Base-by-base conservation (phyloP, 768 basidiomycete genomes). In the Boletus sp. region DNA sequence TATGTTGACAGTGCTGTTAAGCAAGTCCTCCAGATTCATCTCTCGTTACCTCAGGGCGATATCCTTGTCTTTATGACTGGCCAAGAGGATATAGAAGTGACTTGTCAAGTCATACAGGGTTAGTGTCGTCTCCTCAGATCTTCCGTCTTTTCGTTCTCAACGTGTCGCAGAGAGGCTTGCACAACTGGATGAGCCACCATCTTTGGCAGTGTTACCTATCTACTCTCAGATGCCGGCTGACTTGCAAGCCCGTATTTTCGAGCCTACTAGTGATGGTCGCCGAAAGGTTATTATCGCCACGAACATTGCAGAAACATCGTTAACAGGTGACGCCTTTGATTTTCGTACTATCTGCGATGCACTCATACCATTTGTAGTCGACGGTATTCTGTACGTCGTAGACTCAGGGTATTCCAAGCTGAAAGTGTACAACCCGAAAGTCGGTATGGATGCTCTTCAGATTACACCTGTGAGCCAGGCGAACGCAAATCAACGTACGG, bases 221-320 rank as follows among this genome's bases (percentile, higher is more conserved):
- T 98, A 99, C 74, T 98, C 97, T 4, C 96, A 98, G 70, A 98
- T 98, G 97, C 97, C 97, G 10, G 97, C 97, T 7, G 97, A 98
- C 76, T 76, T 99, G 37, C 97, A 99, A 70, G 96, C 97, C 24
- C 96, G 94, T 72, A 99, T 99, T 58, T 98, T 98, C 65, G 90
- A 94, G 56, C 86, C 96, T 8, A 98, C 97, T 0, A 78, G 83
- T 24, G 97, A 99, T 72, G 97, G 97, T 3, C 81, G 97, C 46
- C 79, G 97, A 52, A 99, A 99, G 75, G 94, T 96, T 54, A 94
- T 99, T 60, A 95, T 98, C 1, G 97, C 97, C 1, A 99, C 96
- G 5, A 99, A 99, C 73, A 99, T 98, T 55, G 96, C 97, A 2
- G 97, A 99, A 75, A 99, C 97, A 0, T 98, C 97, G 0, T 74